A percentile compares a stretch with the other conserved stretches of the same genome.
These are phyloP conservation scores for Carex parvula DNA, from an alignment of 176 grass and related monocot species.

Conservation along the genomic window DNA sequence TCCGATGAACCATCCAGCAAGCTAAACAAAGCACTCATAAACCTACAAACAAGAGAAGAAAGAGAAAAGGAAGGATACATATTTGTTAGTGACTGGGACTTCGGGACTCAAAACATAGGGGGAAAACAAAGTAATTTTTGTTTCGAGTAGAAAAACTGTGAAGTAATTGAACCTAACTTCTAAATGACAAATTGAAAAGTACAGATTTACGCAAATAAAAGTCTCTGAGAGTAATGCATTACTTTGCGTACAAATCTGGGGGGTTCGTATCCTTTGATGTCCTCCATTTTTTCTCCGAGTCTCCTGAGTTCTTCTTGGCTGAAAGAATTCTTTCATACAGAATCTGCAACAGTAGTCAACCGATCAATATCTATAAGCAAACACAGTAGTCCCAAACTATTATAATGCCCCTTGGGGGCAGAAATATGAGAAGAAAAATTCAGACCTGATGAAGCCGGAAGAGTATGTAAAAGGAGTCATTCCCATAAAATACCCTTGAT, in stretches of 20 bases:
- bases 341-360: slow-evolving; percentile 48
- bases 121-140: background rate
- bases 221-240: slow-evolving; percentile 16
- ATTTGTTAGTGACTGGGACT: background rate
- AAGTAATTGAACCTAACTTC: background rate
- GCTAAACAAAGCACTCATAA: slow-evolving; percentile 76
- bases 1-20: slow-evolving; percentile 95
- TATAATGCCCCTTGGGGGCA: background rate
- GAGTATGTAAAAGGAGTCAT: slow-evolving; percentile 92
- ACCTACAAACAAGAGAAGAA: slow-evolving; percentile 46
- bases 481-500: slow-evolving; percentile 75
- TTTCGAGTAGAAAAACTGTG: background rate
- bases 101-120: background rate
- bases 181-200: background rate
- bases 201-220: background rate
- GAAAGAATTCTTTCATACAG: slow-evolving; percentile 93
- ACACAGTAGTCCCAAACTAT: background rate
- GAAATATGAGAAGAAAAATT: slow-evolving; percentile 19
- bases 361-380: background rate
- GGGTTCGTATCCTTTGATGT: slow-evolving; percentile 90
- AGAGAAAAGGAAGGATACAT: background rate
- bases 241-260: slow-evolving; percentile 92
- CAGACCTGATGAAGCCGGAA: slow-evolving; percentile 93
- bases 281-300: slow-evolving; percentile 96
- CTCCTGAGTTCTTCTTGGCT: slow-evolving; percentile 79